A percentile compares a stretch with the other conserved stretches of the same genome.
Conservation (phyloP, 208 protist genomes). For the Trypanosoma cruzi region DNA sequence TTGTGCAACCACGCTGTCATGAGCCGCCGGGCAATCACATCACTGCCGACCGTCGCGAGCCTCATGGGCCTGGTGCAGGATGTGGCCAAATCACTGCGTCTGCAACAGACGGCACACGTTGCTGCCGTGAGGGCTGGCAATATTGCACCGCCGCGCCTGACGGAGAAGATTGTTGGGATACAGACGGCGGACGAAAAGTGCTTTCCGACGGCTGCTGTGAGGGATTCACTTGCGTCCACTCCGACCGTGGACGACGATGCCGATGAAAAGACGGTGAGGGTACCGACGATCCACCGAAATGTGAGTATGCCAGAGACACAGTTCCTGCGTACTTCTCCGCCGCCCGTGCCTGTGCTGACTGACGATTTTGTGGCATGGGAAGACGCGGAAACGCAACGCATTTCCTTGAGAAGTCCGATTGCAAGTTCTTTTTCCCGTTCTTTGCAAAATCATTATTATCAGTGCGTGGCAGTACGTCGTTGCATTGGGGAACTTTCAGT, state of each 20-base stretch:
- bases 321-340: slow-evolving; percentile 13
- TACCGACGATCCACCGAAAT: background rate
- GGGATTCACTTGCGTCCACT: background rate
- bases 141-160: background rate
- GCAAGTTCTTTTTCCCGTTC: background rate
- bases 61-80: slow-evolving; percentile 45
- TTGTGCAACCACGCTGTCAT: slow-evolving; percentile 64
- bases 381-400: slow-evolving; percentile 7
- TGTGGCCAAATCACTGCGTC: slow-evolving; percentile 26
- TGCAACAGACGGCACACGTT: background rate
- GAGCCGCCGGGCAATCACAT: slow-evolving; percentile 27
- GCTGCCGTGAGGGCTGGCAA: background rate
- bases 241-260: background rate
- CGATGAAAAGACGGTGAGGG: background rate
- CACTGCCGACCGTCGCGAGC: slow-evolving; percentile 51
- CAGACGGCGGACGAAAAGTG: background rate
- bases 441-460: background rate
- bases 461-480: background rate
- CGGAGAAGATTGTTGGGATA: background rate
- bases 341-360: background rate
- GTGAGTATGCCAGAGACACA: slow-evolving; percentile 2
- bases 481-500: background rate
- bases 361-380: background rate
- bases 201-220: background rate
- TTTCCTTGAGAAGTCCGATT: background rate